phyloP scores from a whole-genome alignment of 108 stramenopile genomes.

The Cyclotella sp. region DNA sequence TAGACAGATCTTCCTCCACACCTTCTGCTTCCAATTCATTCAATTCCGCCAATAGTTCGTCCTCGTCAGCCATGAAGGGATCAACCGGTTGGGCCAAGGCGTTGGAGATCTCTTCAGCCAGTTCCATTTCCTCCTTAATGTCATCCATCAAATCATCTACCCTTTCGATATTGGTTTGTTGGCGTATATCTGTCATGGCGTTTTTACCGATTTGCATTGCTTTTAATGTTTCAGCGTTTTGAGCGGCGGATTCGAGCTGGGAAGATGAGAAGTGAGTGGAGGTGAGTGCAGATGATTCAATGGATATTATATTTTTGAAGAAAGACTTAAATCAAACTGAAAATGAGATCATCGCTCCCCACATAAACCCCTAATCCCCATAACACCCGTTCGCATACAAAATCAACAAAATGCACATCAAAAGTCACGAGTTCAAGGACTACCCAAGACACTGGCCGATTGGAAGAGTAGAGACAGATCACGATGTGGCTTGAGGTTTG shows the following conservation, averaged over 20 bases:
- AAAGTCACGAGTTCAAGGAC: too few relatives aligned
- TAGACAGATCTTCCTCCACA: slow-evolving; percentile 82
- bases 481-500: too few relatives aligned
- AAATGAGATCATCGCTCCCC: neutral
- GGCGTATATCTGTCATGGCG: slow-evolving; percentile 89
- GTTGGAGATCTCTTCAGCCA: slow-evolving; percentile 86
- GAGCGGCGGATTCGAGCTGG: slow-evolving; percentile 89
- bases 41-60: slow-evolving; percentile 92
- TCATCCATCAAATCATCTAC: slow-evolving; percentile 97
- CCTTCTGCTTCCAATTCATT: slow-evolving; percentile 87
- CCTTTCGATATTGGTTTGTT: slow-evolving; percentile 90
- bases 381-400: too few relatives aligned
- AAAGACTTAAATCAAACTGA: neutral
- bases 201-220: slow-evolving; percentile 90
- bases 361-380: too few relatives aligned
- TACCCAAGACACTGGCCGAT: too few relatives aligned
- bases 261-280: neutral
- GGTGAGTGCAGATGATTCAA: neutral
- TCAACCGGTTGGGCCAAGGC: slow-evolving; percentile 91
- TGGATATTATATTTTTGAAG: neutral
- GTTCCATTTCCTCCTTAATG: slow-evolving; percentile 93
- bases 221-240: slow-evolving; percentile 93
- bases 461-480: too few relatives aligned
- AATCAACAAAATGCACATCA: too few relatives aligned
- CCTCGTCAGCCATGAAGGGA: slow-evolving; percentile 83